Evolutionary conservation across 371 early-diverging fungal species (phyloP).

Genomic region (Lichtheimia ramosa): DNA sequence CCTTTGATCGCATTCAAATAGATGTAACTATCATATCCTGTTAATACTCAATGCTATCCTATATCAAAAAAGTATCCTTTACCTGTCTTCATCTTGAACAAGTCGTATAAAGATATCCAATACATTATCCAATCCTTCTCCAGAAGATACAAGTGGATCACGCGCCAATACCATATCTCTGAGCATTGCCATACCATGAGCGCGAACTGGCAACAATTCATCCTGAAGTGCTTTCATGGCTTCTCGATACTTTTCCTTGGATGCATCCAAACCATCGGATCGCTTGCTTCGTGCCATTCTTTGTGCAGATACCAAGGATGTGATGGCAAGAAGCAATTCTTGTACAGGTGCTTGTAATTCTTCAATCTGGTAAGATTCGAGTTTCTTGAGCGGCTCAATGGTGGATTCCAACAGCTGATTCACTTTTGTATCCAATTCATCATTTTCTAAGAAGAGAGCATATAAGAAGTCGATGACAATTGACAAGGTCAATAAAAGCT

Average conservation of each 20-base stretch:
- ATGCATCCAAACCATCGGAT: slow-evolving; percentile 30
- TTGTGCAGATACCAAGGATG: slow-evolving; percentile 36
- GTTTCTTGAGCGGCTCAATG: slow-evolving; percentile 53
- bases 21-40: slow-evolving; percentile 61
- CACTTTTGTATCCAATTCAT: slow-evolving; percentile 48
- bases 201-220: slow-evolving; percentile 82
- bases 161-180: slow-evolving; percentile 74
- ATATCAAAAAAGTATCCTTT: neutral
- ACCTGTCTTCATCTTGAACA: slow-evolving; percentile 78
- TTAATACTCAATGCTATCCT: neutral
- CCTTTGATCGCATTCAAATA: slow-evolving; percentile 90
- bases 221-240: slow-evolving; percentile 81
- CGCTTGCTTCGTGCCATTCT: slow-evolving; percentile 19
- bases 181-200: slow-evolving; percentile 82
- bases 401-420: slow-evolving; percentile 49
- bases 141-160: slow-evolving; percentile 51
- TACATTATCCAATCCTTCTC: slow-evolving; percentile 59
- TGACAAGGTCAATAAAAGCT: too few relatives aligned
- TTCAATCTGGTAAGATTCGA: slow-evolving; percentile 50
- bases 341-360: slow-evolving; percentile 57
- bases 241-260: slow-evolving; percentile 60
- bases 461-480: too few relatives aligned
- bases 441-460: slow-evolving; percentile 44
- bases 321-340: slow-evolving; percentile 60
- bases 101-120: slow-evolving; percentile 76